Conservation (phyloP, 345 rosid species). For the Melaleuca alternifolia region DNA sequence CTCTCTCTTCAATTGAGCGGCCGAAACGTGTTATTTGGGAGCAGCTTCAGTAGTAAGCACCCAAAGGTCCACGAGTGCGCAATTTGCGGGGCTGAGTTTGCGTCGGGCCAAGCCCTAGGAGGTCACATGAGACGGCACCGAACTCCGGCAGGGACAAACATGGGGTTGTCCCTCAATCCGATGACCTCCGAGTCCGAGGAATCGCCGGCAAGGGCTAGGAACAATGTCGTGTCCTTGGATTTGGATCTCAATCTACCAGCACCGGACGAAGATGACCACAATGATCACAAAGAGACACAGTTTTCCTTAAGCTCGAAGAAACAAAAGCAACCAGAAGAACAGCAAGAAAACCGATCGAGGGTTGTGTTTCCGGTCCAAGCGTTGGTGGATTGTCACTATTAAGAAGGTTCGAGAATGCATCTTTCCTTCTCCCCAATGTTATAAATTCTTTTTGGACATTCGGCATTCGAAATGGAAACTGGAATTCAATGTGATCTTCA, state of each 20-base stretch:
- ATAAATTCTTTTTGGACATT: background rate
- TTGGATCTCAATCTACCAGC: slow-evolving; percentile 98
- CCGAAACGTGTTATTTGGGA: slow-evolving; percentile 3
- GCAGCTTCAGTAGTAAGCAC: slow-evolving; percentile 4
- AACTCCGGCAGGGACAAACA: slow-evolving; percentile 15
- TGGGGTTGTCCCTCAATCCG: slow-evolving; percentile 36
- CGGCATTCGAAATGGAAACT: background rate
- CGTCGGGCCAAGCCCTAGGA: slow-evolving; percentile 91
- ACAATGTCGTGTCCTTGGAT: slow-evolving; percentile 30
- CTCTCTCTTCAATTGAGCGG: slow-evolving; percentile 52
- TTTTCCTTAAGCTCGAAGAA: background rate
- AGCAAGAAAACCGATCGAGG: slow-evolving; percentile 1
- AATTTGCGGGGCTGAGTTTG: slow-evolving; percentile 80
- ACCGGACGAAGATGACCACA: slow-evolving; percentile 53
- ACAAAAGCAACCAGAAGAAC: slow-evolving; percentile 9
- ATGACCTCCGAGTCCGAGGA: slow-evolving; percentile 25
- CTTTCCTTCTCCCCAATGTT: background rate
- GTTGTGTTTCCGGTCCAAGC: slow-evolving; percentile 65
- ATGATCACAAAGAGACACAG: background rate
- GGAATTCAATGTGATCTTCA: background rate
- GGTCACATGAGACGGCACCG: slow-evolving; percentile 99
- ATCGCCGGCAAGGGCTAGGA: slow-evolving; percentile 16
- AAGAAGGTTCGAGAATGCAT: background rate
- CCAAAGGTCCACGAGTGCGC: slow-evolving; percentile 78
- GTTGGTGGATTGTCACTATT: slow-evolving; percentile 97